Evolutionary conservation across 805 yeast genomes (phyloP).

Genomic region (Candida railenensis): DNA sequence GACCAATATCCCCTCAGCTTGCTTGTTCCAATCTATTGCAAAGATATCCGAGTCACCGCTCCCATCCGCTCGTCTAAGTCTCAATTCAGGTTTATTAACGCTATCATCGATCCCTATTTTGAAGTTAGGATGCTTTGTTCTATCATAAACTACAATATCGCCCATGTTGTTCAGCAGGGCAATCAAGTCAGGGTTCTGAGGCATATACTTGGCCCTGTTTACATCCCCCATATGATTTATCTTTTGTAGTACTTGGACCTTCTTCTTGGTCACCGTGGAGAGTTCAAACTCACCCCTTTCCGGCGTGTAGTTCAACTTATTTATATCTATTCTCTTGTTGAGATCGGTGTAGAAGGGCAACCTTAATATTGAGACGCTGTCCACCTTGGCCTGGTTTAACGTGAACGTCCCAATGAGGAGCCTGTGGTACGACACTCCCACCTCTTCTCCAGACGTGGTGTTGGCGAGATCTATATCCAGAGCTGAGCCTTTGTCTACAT

Average conservation of each 20-base stretch:
- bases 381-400: conserved; percentile 49
- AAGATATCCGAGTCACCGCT: conserved; percentile 52
- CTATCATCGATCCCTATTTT: conserved; percentile 24
- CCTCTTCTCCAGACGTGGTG: background rate
- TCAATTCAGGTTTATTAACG: conserved; percentile 48
- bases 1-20: conserved; percentile 56
- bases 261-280: conserved; percentile 23
- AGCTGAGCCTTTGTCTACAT: background rate
- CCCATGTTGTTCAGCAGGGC: conserved; percentile 73
- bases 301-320: conserved; percentile 32
- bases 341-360: conserved; percentile 29
- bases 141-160: conserved; percentile 64
- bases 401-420: conserved; percentile 66
- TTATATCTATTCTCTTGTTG: conserved; percentile 33
- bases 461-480: background rate
- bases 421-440: conserved; percentile 28
- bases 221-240: conserved; percentile 73
- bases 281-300: conserved; percentile 43
- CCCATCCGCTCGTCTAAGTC: conserved; percentile 27
- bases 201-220: conserved; percentile 70
- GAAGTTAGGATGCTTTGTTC: conserved; percentile 68
- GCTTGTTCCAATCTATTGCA: conserved; percentile 74
- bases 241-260: conserved; percentile 46
- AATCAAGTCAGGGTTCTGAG: conserved; percentile 82
- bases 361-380: conserved; percentile 40